Evolutionary conservation across 768 basidiomycete species (phyloP).

Genomic region (Mycena filopes): DNA sequence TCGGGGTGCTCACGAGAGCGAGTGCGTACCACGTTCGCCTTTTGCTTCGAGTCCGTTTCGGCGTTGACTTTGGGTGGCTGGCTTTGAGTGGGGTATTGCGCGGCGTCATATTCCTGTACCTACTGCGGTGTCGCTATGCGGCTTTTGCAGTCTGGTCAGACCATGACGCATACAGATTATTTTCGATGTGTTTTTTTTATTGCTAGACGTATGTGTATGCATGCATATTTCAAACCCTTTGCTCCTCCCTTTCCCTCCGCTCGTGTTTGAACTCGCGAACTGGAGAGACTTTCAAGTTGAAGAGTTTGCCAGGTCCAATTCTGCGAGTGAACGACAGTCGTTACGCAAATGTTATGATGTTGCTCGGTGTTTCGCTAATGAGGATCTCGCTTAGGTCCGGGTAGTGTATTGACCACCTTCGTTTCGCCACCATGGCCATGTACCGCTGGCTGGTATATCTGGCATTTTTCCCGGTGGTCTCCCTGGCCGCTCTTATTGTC

Average conservation of each 20-base stretch:
- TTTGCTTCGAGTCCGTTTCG: constrained; percentile 24
- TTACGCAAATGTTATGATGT: no score
- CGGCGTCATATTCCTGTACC: constrained; percentile 87
- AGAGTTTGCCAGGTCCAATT: no score
- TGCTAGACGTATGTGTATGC: no score
- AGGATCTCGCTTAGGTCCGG: no score
- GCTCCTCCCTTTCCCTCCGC: no score
- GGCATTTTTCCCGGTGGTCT: constrained; percentile 6
- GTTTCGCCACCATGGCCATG: constrained; percentile 17
- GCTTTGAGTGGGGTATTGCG: constrained; percentile 33
- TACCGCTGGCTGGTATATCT: constrained; percentile 25
- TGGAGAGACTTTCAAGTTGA: no score
- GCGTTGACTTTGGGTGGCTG: constrained; percentile 19
- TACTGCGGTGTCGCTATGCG: constrained; percentile 85
- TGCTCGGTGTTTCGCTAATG: no score
- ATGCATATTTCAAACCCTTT: no score
- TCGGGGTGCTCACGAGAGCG: constrained; percentile 27
- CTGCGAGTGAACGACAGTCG: no score
- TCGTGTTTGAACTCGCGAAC: no score
- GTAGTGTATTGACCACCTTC: not conserved
- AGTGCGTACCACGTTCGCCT: constrained; percentile 1
- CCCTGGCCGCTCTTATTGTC: constrained; percentile 25
- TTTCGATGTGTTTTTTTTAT: not conserved
- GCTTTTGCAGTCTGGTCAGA: constrained; percentile 85
- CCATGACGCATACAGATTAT: constrained; percentile 77